Base-by-base conservation (phyloP, 768 basidiomycete species). In the Boletus subparvulus region DNA sequence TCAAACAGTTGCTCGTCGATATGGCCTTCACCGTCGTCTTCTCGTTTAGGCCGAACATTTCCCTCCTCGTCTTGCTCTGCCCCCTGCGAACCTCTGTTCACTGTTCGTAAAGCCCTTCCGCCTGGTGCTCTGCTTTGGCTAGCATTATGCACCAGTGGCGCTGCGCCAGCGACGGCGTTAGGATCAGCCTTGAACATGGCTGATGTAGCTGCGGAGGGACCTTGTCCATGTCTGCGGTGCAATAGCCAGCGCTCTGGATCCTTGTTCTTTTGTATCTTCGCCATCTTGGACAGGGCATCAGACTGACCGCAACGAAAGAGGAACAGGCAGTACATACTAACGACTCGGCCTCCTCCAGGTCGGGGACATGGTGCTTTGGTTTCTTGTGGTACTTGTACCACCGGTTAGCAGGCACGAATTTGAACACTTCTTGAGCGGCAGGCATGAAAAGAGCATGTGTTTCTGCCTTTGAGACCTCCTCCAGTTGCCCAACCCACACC, bases 371-470 rank as follows among this genome's bases (percentile, higher is more conserved):
- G 64, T 92, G 85, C 64, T 85, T 87, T 42, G 89, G 80, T 62
- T 85, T 86, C 78, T 92, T 92, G 74, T 90, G 90, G 69, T 94
- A 94, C 72, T 92, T 92, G 79, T 94, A 95, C 90, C 90, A 94
- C 43, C 92, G 81, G 69, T 92, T 84, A 6, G 90, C 85, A 14
- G 92, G 88, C 12, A 95, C 87, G 72, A 94, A 92, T 67, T 90
- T 87, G 79, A 95, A 94, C 39, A 86, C 80, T 55, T 92, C 85
- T 65, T 86, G 85, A 53, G 85, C 85, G 16, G 87, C 84, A 35
- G 90, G 88, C 85, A 92, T 90, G 73, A 94, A 88, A 73, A 93
- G 85, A 7, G 85, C 90, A 61, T 89, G 84, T 9, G 86, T 88
- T 64, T 84, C 83, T 26, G 83, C 79, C 74, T 83, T 90, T 12